phyloP scores from a whole-genome alignment of 2,329 filamentous ascomycete species.

The Colletotrichum sp. region DNA sequence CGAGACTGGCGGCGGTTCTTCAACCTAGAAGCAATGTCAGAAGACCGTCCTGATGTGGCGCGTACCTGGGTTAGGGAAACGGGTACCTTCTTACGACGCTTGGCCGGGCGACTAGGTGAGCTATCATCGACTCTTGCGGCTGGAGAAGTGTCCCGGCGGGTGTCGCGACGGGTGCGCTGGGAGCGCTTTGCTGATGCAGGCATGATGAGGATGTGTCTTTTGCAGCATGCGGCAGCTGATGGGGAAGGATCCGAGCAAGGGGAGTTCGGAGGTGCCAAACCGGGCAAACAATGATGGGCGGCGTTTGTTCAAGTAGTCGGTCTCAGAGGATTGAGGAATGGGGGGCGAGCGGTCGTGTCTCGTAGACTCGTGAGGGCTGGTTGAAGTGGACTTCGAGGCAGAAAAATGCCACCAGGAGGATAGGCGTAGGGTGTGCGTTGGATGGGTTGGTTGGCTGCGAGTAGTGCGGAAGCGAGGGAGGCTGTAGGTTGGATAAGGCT shows the following conservation, averaged over 20 bases:
- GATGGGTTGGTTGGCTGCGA: neutral
- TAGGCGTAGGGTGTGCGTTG: neutral
- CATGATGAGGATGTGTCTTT: slow-evolving; percentile 28
- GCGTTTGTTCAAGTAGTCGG: slow-evolving; percentile 12
- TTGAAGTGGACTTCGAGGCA: neutral
- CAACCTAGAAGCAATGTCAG: slow-evolving; percentile 34
- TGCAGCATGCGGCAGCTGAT: slow-evolving; percentile 17
- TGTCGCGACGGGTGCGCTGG: slow-evolving; percentile 42
- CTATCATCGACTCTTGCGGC: slow-evolving; percentile 49
- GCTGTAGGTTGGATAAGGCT: neutral
- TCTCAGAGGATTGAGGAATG: slow-evolving; percentile 12
- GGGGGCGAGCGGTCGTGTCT: slow-evolving; percentile 6
- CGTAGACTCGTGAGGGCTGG: slow-evolving; percentile 4
- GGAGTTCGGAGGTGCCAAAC: neutral
- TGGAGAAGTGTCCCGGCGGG: slow-evolving; percentile 40
- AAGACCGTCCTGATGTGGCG: neutral
- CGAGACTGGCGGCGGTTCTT: slow-evolving; percentile 43
- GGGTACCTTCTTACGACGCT: slow-evolving; percentile 67
- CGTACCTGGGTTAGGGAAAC: slow-evolving; percentile 10
- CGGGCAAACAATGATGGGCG: neutral
- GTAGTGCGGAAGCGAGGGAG: neutral
- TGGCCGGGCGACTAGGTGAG: slow-evolving; percentile 66
- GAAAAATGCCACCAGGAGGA: slow-evolving; percentile 8
- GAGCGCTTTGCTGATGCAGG: slow-evolving; percentile 42
- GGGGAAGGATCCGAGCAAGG: neutral